phyloP scores from a whole-genome alignment of 129 eudicot genomes.

The Escallonia herrerae region DNA sequence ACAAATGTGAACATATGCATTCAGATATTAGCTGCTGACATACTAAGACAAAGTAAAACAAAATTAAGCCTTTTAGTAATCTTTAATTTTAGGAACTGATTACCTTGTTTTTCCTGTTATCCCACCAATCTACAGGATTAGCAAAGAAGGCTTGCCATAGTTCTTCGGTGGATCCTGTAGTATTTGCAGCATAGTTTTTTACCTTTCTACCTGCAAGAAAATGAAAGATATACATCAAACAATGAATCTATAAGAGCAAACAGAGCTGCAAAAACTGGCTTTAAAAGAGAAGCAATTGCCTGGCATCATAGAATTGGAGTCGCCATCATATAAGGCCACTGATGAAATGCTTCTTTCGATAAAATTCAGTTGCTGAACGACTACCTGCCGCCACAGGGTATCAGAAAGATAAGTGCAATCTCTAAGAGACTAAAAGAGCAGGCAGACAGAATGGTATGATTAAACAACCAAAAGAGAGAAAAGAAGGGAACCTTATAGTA shows the following conservation, averaged over 20 bases:
- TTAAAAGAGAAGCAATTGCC: conserved; percentile 25
- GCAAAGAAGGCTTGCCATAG: conserved; percentile 99
- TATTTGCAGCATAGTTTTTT: conserved; percentile 32
- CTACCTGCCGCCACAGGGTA: conserved; percentile 50
- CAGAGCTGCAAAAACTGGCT: background rate
- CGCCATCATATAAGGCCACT: conserved; percentile 43
- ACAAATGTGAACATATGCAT: background rate
- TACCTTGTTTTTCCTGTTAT: conserved; percentile 94
- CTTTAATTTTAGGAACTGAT: background rate
- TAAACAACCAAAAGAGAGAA: background rate
- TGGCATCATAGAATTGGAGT: conserved; percentile 37
- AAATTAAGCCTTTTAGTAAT: background rate
- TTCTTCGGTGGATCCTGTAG: conserved; percentile 60
- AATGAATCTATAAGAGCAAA: background rate
- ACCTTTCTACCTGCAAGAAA: conserved; percentile 46
- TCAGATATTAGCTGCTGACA: background rate
- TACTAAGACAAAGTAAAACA: background rate
- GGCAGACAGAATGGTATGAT: background rate
- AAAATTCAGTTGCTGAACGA: conserved; percentile 79
- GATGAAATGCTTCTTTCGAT: conserved; percentile 49
- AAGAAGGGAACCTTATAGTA: conserved; percentile 60
- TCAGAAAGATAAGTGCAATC: background rate
- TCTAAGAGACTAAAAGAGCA: background rate
- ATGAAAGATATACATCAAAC: background rate
- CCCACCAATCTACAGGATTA: conserved; percentile 96